Percentiles rank a stretch among this genome's conserved stretches.
phyloP scores from a whole-genome alignment of 225 moss, liverwort and hornwort genomes.

The Anthoceros angustus region DNA sequence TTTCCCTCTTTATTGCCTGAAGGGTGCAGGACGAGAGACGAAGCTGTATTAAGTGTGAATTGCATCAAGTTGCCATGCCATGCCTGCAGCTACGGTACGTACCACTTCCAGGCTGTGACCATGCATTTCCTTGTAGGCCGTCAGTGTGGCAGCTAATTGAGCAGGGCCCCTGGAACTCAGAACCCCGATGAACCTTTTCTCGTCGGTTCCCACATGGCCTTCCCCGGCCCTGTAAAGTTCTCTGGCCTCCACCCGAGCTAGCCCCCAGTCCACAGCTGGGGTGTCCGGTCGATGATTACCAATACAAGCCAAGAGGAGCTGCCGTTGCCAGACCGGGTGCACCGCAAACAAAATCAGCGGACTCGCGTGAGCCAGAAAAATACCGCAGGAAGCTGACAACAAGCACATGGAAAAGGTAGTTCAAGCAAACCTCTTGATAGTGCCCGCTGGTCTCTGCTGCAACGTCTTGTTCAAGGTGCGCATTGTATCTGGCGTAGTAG shows the following conservation, averaged over 20 bases:
- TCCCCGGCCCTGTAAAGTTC: neutral
- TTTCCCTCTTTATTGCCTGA: neutral
- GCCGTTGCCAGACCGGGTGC: constrained; percentile 7
- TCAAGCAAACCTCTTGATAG: neutral
- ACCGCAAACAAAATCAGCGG: neutral
- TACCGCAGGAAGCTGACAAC: neutral
- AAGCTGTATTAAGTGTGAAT: too few relatives aligned
- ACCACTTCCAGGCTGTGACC: neutral
- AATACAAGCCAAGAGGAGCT: constrained; percentile 44
- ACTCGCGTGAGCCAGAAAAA: neutral
- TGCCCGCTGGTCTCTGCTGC: constrained; percentile 17
- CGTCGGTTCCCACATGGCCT: constrained; percentile 21
- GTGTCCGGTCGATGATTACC: constrained; percentile 39
- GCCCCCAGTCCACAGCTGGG: constrained; percentile 19
- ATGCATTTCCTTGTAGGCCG: neutral
- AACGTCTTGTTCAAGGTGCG: constrained; percentile 44
- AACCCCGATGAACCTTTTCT: constrained; percentile 34
- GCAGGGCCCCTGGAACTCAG: constrained; percentile 22
- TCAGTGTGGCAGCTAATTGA: neutral
- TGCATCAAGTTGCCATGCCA: neutral
- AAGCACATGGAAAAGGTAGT: constrained; percentile 2
- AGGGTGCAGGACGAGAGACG: neutral
- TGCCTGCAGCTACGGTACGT: neutral
- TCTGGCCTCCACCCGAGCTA: neutral
- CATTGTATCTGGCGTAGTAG: constrained; percentile 42